Base-by-base conservation (phyloP, 306 rosid species). In the Pterocarpus macrocarpus region DNA sequence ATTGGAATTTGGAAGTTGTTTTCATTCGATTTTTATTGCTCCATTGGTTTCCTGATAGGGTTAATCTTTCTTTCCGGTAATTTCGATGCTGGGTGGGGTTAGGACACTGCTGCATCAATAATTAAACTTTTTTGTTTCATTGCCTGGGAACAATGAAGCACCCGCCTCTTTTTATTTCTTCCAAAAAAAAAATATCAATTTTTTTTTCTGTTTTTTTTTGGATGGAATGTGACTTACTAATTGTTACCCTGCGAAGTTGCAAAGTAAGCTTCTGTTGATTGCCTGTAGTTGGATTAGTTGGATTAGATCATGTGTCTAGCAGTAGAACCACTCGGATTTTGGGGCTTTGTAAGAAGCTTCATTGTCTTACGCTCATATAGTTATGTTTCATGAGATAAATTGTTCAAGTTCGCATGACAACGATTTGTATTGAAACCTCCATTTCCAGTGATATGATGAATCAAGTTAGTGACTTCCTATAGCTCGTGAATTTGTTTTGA, bases 121-220 rank as follows among this genome's bases (percentile, higher is more conserved):
- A 39, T 56, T 65, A 0, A 16, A 41, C 5, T 57, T 71, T 55
- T n/a, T 35, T 53, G 64, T 71, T 77, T 83, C 50, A n/a, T 50
- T 55, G 49, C 55, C 69, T n/a, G 71, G 65, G 83, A 72, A 69
- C 36, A 56, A 64, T 12, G 71, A 64, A 38, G 56, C 63, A 34
- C 28, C 44, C 10, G 10, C 38, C 9, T 13, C 56, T 32, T 50
- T 64, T 63, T 28, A 7, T 77, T 66, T 65, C 57, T 0, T 22
- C 28, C 6, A 2, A 66, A 11, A 28, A 66, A 45, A 44, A n/a
- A 22, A 32, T 7, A 5, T n/a, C 66, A 11, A 7, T 17, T 76
- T 32, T n/a, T 36, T 62, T 45, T 30, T 13, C 12, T n/a, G 2
- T 34, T 55, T 33, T 76, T 61, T 59, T 39, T 17, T 10, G 14